A percentile compares a stretch with the other conserved stretches of the same genome.
These are phyloP conservation scores for Elongisporangium anandrum DNA, from an alignment of 352 stramenopile genomes.

Conservation along the genomic window DNA sequence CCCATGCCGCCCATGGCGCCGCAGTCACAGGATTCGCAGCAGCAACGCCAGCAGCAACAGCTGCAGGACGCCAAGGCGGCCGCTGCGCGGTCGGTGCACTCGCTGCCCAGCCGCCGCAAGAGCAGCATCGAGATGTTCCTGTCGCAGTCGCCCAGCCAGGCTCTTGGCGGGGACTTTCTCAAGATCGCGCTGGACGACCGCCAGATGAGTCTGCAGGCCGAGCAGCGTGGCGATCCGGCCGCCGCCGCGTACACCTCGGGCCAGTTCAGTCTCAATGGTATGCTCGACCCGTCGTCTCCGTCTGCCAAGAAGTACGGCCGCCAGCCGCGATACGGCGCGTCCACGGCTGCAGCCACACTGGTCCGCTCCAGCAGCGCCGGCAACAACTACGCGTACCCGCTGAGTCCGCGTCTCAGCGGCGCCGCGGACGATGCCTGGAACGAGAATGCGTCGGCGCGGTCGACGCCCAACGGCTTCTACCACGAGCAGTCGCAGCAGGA, in stretches of 20 bases:
- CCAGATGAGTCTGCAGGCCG: constrained; percentile 30
- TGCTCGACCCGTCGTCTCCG: constrained; percentile 22
- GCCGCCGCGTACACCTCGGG: constrained; percentile 28
- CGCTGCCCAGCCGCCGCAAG: constrained; percentile 54
- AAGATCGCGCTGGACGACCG: constrained; percentile 71
- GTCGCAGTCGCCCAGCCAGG: constrained; percentile 77
- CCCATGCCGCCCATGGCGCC: background rate
- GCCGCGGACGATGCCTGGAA: background rate
- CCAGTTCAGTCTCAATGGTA: constrained; percentile 47
- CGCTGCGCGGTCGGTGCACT: background rate
- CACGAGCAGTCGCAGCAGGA: constrained; percentile 31
- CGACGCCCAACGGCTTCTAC: constrained; percentile 22
- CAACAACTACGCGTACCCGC: constrained; percentile 30
- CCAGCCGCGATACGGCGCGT: constrained; percentile 8
- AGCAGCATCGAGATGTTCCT: constrained; percentile 89
- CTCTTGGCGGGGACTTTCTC: constrained; percentile 70
- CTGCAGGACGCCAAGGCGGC: background rate
- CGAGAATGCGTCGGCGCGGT: background rate
- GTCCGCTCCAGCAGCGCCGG: constrained; percentile 29
- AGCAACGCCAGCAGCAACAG: constrained; percentile 2
- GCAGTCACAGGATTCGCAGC: constrained; percentile 11
- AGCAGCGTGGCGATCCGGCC: constrained; percentile 10
- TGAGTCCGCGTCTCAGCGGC: constrained; percentile 34
- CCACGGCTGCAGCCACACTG: constrained; percentile 18
- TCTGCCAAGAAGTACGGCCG: constrained; percentile 26